Conservation (phyloP, 2,329 filamentous ascomycete genomes). For the Zarea fungicola region DNA sequence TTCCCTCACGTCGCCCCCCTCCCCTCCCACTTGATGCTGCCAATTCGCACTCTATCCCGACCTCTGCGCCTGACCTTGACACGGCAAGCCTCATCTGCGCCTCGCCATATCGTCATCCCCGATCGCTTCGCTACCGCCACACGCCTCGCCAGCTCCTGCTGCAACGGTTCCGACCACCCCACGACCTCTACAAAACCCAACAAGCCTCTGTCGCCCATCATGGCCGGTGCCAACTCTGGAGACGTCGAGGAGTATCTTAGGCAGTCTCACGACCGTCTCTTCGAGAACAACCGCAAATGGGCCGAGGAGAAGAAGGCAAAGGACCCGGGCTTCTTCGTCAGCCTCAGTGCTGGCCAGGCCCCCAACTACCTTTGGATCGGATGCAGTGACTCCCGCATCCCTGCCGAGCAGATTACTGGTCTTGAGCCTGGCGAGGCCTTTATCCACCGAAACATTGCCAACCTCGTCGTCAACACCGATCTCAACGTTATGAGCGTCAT, state of each 20-base stretch:
- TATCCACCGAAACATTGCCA: constrained; percentile 92
- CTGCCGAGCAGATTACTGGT: constrained; percentile 82
- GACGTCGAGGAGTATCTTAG: constrained; percentile 52
- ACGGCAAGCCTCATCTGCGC: not conserved
- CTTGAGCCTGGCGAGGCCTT: constrained; percentile 87
- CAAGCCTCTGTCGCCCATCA: constrained; percentile 15
- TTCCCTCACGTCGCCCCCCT: not conserved
- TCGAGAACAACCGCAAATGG: constrained; percentile 65
- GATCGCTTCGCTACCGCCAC: not conserved
- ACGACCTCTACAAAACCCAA: not conserved
- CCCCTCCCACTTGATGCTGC: constrained; percentile 6
- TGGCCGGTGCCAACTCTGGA: constrained; percentile 25
- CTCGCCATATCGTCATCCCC: not conserved
- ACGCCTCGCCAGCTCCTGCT: constrained; percentile 10
- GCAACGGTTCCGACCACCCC: constrained; percentile 2
- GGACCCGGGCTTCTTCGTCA: constrained; percentile 61
- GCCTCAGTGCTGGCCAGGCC: constrained; percentile 58
- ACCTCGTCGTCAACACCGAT: constrained; percentile 75
- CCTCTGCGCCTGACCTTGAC: constrained; percentile 9
- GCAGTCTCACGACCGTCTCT: constrained; percentile 61
- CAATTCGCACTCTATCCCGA: constrained; percentile 10
- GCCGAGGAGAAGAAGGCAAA: constrained; percentile 51
- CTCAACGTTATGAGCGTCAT: constrained; percentile 77
- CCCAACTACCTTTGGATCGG: constrained; percentile 83
- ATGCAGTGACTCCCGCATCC: constrained; percentile 84